These are phyloP conservation scores for Stellera chamaejasme DNA, from an alignment of 345 rosid species.

Conservation along the genomic window DNA sequence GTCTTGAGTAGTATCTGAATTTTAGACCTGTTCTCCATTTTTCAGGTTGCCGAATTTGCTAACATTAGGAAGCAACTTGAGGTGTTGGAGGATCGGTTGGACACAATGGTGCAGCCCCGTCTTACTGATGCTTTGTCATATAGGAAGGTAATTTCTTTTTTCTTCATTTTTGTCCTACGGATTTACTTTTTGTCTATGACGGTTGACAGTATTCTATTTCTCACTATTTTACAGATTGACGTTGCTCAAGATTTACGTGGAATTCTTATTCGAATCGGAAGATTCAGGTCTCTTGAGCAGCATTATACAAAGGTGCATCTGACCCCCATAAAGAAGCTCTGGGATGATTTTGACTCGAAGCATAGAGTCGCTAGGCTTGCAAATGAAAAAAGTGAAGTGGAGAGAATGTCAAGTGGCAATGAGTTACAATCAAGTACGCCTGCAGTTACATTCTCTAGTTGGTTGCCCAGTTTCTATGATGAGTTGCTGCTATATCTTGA, in stretches of 20 bases:
- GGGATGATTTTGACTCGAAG: conserved; percentile 87
- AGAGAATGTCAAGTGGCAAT: conserved; percentile 37
- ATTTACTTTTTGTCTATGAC: neutral
- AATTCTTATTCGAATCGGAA: conserved; percentile 89
- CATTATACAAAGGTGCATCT: conserved; percentile 86
- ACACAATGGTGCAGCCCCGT: conserved; percentile 94
- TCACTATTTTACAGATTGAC: conserved; percentile 53
- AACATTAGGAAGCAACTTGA: conserved; percentile 91
- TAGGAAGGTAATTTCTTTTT: conserved; percentile 51
- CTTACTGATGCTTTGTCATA: conserved; percentile 88
- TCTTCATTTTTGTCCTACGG: neutral
- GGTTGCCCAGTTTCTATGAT: conserved; percentile 95
- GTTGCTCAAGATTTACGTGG: conserved; percentile 88
- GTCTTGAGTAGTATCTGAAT: neutral
- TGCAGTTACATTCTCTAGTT: conserved; percentile 55
- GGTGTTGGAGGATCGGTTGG: conserved; percentile 89
- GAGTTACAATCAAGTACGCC: conserved; percentile 36
- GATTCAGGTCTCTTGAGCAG: conserved; percentile 83
- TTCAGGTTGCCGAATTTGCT: conserved; percentile 97
- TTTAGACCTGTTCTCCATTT: neutral
- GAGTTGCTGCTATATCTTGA: conserved; percentile 91
- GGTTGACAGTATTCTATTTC: conserved; percentile 10
- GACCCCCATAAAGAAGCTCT: conserved; percentile 74
- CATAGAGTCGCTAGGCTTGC: conserved; percentile 51
- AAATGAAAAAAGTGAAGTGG: conserved; percentile 50